Evolutionary conservation across 176 grass and related monocot genomes (phyloP), one percentile per base, ranked within the genome.

Genomic region (Lolium multiflorum): DNA sequence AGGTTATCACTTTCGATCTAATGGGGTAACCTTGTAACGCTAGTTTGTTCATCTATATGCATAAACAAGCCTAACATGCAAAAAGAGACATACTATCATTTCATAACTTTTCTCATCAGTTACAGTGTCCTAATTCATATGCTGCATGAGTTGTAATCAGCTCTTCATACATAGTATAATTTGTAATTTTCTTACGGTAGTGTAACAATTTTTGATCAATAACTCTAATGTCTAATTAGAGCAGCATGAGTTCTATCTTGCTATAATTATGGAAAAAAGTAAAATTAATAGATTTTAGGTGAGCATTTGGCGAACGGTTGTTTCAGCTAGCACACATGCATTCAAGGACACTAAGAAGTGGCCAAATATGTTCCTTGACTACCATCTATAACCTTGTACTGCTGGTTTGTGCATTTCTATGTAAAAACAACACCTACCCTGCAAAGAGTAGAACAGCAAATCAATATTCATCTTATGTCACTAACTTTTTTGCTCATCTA

Each of bases 201-300:
- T 38, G 26, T 18, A 54, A 28, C 65, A 47, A 67, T 3, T 86
- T 86, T 31, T 66, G 6, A 35, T 51, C 24, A 76, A 31, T 54
- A 54, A 25, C 20, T 35, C 1, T 43, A 66, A 11, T 69, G 74
- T 55, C 78, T 85, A 81, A 87, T 86, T 86, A 73, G 73, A 68
- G 18, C 73, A 18, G 12, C 73, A 37, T 73, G 46, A 90, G 84
- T 82, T 78, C 31, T 16, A 0, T 87, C 31, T 60, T 87, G 44
- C 73, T 83, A 74, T 90, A 90, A 90, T 79, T 90, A 79, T 86
- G 79, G 73, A 86, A 73, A 72, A 47, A 86, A 90, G 14, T 86
- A 63, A 86, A 55, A n/a, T 37, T 82, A 63, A 71, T 82, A 71
- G 79, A 60, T 35, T 35, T 35, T 63, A 82, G 52, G 16, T 78